These are phyloP conservation scores for Cynara cardunculus DNA, from an alignment of 129 eudicot genomes.

Conservation along the genomic window DNA sequence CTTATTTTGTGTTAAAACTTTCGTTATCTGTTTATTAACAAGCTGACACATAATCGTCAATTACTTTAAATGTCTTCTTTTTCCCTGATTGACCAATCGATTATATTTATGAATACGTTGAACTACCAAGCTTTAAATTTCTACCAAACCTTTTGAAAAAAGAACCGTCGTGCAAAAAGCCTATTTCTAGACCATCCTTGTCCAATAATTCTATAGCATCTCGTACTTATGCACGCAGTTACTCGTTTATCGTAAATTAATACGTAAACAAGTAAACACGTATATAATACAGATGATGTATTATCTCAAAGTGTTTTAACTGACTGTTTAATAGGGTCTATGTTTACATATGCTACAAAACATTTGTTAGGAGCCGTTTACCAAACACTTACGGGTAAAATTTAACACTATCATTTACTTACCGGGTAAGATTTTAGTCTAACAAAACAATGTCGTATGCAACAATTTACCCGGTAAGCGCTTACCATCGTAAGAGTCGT, in stretches of 20 bases:
- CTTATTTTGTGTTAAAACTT: background rate
- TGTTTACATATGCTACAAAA: too few relatives aligned
- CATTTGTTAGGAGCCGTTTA: too few relatives aligned
- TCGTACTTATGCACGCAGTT: background rate
- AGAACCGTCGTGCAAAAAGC: background rate
- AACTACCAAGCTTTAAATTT: conserved; percentile 2
- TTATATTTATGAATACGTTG: background rate
- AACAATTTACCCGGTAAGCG: too few relatives aligned
- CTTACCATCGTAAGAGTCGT: too few relatives aligned
- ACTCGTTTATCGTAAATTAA: background rate
- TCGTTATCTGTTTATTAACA: background rate
- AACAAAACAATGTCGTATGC: too few relatives aligned
- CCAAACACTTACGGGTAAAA: too few relatives aligned
- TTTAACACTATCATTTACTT: too few relatives aligned
- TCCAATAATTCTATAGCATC: background rate
- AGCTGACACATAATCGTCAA: too few relatives aligned
- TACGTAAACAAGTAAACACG: background rate
- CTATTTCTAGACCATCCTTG: conserved; percentile 7
- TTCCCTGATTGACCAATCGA: background rate
- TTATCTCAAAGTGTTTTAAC: background rate
- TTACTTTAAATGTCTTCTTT: too few relatives aligned
- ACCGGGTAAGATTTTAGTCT: too few relatives aligned
- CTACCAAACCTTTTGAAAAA: background rate
- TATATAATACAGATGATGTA: too few relatives aligned
- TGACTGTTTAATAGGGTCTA: background rate